phyloP scores from a whole-genome alignment of 805 yeast genomes.

The Yarrowia sp. region DNA sequence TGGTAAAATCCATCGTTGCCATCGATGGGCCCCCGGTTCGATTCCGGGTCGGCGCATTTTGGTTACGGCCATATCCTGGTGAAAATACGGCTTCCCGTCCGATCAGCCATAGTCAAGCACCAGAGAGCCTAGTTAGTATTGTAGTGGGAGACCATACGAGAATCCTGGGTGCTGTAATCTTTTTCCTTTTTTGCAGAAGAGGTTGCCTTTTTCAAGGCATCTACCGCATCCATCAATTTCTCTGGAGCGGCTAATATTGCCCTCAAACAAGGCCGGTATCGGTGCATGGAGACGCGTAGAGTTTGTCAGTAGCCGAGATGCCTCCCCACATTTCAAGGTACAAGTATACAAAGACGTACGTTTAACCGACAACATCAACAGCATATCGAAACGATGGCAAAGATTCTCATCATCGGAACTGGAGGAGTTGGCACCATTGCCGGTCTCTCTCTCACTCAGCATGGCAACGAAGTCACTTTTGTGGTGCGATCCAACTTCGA shows the following conservation, averaged over 20 bases:
- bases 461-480: slow-evolving; percentile 52
- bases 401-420: slow-evolving; percentile 65
- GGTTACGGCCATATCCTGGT: slow-evolving; percentile 23
- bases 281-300: slow-evolving; percentile 16
- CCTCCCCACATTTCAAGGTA: background rate
- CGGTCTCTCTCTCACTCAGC: slow-evolving; percentile 56
- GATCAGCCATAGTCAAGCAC: slow-evolving; percentile 25
- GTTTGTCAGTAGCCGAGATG: slow-evolving; percentile 22
- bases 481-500: slow-evolving; percentile 66
- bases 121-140: slow-evolving; percentile 24
- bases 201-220: background rate
- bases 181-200: background rate
- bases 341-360: background rate
- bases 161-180: slow-evolving; percentile 24
- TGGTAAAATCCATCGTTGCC: slow-evolving; percentile 24
- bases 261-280: slow-evolving; percentile 5
- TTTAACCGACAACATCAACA: background rate
- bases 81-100: slow-evolving; percentile 22
- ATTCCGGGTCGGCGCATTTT: slow-evolving; percentile 23
- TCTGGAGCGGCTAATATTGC: slow-evolving; percentile 9
- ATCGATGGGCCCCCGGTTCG: slow-evolving; percentile 25
- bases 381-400: slow-evolving; percentile 25
- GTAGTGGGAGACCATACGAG: slow-evolving; percentile 24
- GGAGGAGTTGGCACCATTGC: slow-evolving; percentile 87
- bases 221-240: background rate